A percentile compares a stretch with the other conserved stretches of the same genome.
Evolutionary conservation across 345 rosid species (phyloP).

Genomic region (Salix suchowensis): DNA sequence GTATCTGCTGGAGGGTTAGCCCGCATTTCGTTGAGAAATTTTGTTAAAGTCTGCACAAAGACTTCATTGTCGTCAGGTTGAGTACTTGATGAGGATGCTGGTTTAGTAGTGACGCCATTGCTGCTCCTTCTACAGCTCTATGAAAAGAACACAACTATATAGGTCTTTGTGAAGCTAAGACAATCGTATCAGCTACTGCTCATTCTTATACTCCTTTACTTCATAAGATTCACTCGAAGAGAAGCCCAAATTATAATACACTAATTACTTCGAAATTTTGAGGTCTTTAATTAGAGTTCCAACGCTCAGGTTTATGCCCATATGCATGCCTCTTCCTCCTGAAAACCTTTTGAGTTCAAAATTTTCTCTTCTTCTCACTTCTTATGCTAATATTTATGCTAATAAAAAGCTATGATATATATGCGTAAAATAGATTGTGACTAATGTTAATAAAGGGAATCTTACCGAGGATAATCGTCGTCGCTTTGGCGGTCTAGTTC

Average conservation of each 20-base stretch:
- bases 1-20: conserved; percentile 5
- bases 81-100: conserved; percentile 1
- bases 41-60: conserved; percentile 16
- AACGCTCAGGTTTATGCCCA: not conserved
- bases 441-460: not conserved
- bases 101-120: not conserved
- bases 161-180: not conserved
- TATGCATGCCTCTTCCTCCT: too few species aligned
- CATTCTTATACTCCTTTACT: too few species aligned
- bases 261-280: not conserved
- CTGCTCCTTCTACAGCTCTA: conserved; percentile 5
- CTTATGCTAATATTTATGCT: not conserved
- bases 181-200: too few species aligned
- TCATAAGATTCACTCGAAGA: too few species aligned
- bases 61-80: conserved; percentile 17
- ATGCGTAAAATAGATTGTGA: too few species aligned
- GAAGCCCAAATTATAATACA: not conserved
- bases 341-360: not conserved
- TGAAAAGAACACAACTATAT: not conserved
- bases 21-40: conserved; percentile 22
- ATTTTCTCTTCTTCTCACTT: not conserved
- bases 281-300: not conserved
- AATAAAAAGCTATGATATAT: too few species aligned
- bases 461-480: conserved; percentile 14
- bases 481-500: conserved; percentile 22